Percentiles rank a stretch among this genome's conserved stretches.
These are phyloP conservation scores for Helminthosporium solani DNA, from an alignment of 2,329 filamentous ascomycete genomes.

Conservation along the genomic window DNA sequence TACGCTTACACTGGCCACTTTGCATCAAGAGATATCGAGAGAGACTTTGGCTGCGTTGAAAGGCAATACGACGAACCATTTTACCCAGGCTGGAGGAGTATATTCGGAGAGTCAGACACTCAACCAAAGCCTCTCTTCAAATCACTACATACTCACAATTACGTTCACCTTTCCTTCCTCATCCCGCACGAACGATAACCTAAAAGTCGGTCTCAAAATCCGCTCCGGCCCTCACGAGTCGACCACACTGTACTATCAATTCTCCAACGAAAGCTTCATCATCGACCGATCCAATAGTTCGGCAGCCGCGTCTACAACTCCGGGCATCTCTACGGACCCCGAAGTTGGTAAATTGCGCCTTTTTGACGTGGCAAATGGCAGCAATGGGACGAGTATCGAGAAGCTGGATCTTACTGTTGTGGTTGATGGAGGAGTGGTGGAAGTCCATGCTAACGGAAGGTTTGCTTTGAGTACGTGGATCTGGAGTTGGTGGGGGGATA, in stretches of 20 bases:
- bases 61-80: constrained; percentile 20
- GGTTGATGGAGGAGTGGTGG: constrained; percentile 38
- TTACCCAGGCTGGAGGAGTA: constrained; percentile 14
- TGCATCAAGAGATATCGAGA: constrained; percentile 44
- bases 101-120: constrained; percentile 13
- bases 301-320: constrained; percentile 43
- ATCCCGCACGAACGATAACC: constrained; percentile 30
- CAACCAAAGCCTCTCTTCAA: constrained; percentile 29
- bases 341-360: constrained; percentile 45
- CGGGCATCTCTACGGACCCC: constrained; percentile 41
- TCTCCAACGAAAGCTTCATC: constrained; percentile 47
- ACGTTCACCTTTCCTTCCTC: constrained; percentile 40
- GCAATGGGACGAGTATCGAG: constrained; percentile 33
- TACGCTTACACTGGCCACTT: constrained; percentile 40
- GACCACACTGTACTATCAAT: constrained; percentile 49
- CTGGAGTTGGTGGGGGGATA: constrained; percentile 36
- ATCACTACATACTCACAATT: constrained; percentile 45
- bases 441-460: constrained; percentile 47
- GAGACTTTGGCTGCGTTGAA: constrained; percentile 40
- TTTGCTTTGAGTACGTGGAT: constrained; percentile 49
- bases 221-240: constrained; percentile 44
- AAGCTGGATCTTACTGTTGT: constrained; percentile 45
- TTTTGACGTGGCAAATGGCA: constrained; percentile 41
- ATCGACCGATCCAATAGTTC: constrained; percentile 47
- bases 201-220: constrained; percentile 47